phyloP scores from a whole-genome alignment of 176 grass and related monocot genomes.

The Phragmites australis region DNA sequence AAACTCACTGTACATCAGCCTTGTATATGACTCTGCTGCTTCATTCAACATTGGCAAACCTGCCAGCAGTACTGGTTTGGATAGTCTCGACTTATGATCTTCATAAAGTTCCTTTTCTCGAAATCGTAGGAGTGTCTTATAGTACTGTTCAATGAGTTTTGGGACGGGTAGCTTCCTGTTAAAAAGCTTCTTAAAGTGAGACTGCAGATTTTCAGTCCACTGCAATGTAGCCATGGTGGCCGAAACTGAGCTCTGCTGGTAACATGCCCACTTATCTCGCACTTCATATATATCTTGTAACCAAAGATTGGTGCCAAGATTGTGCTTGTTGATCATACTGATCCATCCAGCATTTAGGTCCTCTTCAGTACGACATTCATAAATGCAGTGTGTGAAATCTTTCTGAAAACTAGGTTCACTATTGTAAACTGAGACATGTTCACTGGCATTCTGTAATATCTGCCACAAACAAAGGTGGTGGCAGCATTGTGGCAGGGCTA shows the following conservation, averaged over 20 bases:
- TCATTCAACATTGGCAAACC: conserved; percentile 57
- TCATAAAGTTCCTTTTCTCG: conserved; percentile 50
- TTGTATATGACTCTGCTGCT: conserved; percentile 50
- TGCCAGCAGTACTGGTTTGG: conserved; percentile 50
- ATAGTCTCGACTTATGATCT: conserved; percentile 50
- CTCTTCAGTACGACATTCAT: no score
- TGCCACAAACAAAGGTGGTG: no score
- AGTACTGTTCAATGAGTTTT: conserved; percentile 51
- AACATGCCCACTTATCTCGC: no score
- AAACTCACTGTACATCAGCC: conserved; percentile 50
- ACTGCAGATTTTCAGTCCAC: conserved; percentile 43
- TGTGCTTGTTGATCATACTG: no score
- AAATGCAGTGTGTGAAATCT: no score
- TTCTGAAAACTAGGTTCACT: no score
- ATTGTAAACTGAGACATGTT: no score
- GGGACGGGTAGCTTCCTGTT: conserved; percentile 41
- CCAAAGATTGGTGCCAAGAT: no score
- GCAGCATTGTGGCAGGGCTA: no score
- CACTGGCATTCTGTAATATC: no score
- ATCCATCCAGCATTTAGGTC: no score
- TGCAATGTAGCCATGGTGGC: conserved; percentile 46
- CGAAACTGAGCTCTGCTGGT: conserved; percentile 47
- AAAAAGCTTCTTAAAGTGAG: conserved; percentile 51
- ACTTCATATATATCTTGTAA: no score
- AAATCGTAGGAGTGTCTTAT: conserved; percentile 32